Evolutionary conservation across 352 stramenopile species (phyloP).

Genomic region (Phytophthora citricola): DNA sequence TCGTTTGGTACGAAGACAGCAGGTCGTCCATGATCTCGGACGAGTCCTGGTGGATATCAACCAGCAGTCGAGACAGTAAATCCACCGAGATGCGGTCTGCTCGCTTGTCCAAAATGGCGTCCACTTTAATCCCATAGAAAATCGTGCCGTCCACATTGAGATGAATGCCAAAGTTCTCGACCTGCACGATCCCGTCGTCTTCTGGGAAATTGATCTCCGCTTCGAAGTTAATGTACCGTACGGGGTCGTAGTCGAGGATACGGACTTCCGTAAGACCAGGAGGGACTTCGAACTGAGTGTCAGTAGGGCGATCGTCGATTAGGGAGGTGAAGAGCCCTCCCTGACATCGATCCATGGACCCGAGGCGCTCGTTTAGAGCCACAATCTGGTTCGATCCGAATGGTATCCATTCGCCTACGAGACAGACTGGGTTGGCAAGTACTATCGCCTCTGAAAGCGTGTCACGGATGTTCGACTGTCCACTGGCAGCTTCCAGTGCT

Average conservation of each 20-base stretch:
- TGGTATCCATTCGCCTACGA: conserved; percentile 97
- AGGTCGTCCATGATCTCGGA: conserved; percentile 88
- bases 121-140: conserved; percentile 86
- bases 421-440: conserved; percentile 93
- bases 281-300: conserved; percentile 83
- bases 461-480: conserved; percentile 90
- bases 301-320: conserved; percentile 83
- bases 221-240: conserved; percentile 98
- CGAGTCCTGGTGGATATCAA: conserved; percentile 78
- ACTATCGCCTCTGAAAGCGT: conserved; percentile 95
- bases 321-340: conserved; percentile 94
- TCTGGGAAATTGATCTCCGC: conserved; percentile 96
- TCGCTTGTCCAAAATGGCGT: conserved; percentile 95
- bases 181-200: conserved; percentile 93
- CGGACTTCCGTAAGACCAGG: conserved; percentile 94
- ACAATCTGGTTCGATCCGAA: conserved; percentile 97
- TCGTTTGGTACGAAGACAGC: conserved; percentile 93
- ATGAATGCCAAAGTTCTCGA: conserved; percentile 95
- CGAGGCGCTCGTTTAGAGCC: conserved; percentile 95
- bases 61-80: conserved; percentile 92
- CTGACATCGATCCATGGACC: conserved; percentile 94
- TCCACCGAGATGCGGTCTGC: conserved; percentile 96
- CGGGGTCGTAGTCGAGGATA: conserved; percentile 97
- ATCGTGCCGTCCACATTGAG: conserved; percentile 74
- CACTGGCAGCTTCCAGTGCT: conserved; percentile 83